A percentile compares a stretch with the other conserved stretches of the same genome.
phyloP scores from a whole-genome alignment of 768 basidiomycete species.

The Pulveroboletus ravenelii region DNA sequence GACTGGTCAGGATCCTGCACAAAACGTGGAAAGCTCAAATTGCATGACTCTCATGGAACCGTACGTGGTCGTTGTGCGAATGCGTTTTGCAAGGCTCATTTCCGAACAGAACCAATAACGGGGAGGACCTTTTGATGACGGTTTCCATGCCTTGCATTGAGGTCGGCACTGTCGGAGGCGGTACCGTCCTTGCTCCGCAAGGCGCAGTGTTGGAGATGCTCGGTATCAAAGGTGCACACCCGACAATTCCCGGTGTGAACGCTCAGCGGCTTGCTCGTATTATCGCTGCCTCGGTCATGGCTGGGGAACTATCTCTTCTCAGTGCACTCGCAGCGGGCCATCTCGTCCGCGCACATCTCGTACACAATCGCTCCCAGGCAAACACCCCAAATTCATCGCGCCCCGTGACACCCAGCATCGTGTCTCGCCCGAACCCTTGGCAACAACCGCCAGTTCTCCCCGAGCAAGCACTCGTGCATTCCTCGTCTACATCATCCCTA shows the following conservation, averaged over 20 bases:
- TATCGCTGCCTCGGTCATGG: slow-evolving; percentile 92
- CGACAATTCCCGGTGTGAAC: slow-evolving; percentile 81
- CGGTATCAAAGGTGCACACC: slow-evolving; percentile 86
- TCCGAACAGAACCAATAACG: slow-evolving; percentile 67
- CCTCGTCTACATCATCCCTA: slow-evolving; percentile 37
- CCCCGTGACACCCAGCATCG: slow-evolving; percentile 54
- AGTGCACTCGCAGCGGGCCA: slow-evolving; percentile 93
- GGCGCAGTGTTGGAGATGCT: slow-evolving; percentile 90
- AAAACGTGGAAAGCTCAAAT: slow-evolving; percentile 97
- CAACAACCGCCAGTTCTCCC: slow-evolving; percentile 12
- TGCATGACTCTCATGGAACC: slow-evolving; percentile 99
- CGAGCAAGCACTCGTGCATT: slow-evolving; percentile 27
- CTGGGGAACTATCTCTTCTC: slow-evolving; percentile 90
- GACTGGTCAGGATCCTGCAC: slow-evolving; percentile 97
- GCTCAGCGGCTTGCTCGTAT: slow-evolving; percentile 86
- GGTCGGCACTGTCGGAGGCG: slow-evolving; percentile 96
- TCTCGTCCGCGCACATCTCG: slow-evolving; percentile 88
- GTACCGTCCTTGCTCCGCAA: slow-evolving; percentile 89
- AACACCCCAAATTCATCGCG: slow-evolving; percentile 69
- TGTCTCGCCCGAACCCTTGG: slow-evolving; percentile 23
- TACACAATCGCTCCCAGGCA: slow-evolving; percentile 82
- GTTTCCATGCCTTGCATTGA: slow-evolving; percentile 99
- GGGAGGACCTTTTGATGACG: slow-evolving; percentile 87
- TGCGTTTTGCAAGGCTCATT: slow-evolving; percentile 2
- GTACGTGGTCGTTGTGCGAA: slow-evolving; percentile 42